Evolutionary conservation across 768 basidiomycete species (phyloP).

Genomic region (Suillus sp.): DNA sequence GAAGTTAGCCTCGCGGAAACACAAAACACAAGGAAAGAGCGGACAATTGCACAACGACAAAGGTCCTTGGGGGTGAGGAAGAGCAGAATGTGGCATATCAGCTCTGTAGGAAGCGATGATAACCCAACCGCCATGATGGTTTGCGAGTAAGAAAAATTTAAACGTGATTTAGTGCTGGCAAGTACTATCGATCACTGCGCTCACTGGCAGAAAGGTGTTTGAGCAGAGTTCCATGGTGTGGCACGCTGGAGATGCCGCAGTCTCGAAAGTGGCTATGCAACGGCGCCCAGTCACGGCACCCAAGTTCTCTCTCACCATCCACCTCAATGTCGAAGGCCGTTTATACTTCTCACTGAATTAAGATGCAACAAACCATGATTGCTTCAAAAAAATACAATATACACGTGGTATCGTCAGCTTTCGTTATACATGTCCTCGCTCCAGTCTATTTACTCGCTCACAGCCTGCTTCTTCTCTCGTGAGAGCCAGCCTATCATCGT

Average conservation of each 20-base stretch:
- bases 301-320: too few species aligned
- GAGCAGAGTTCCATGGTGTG: too few species aligned
- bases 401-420: slow-evolving; percentile 24
- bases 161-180: neutral
- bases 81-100: slow-evolving; percentile 1
- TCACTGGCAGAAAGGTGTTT: too few species aligned
- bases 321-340: neutral
- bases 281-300: too few species aligned
- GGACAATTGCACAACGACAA: neutral
- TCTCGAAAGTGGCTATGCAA: too few species aligned
- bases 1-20: neutral
- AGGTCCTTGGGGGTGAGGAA: neutral
- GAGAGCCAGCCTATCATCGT: slow-evolving; percentile 33
- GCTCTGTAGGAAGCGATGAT: neutral
- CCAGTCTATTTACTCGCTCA: neutral
- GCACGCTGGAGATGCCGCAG: too few species aligned
- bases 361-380: neutral
- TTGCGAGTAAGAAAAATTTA: neutral
- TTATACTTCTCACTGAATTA: neutral
- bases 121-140: neutral
- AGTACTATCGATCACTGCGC: neutral
- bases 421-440: neutral
- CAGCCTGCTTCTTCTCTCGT: slow-evolving; percentile 31
- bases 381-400: slow-evolving; percentile 10
- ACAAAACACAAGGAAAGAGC: neutral